Evolutionary conservation across 495 filamentous ascomycete genomes (phyloP).

Genomic region (Staphylotrichum longicolle): DNA sequence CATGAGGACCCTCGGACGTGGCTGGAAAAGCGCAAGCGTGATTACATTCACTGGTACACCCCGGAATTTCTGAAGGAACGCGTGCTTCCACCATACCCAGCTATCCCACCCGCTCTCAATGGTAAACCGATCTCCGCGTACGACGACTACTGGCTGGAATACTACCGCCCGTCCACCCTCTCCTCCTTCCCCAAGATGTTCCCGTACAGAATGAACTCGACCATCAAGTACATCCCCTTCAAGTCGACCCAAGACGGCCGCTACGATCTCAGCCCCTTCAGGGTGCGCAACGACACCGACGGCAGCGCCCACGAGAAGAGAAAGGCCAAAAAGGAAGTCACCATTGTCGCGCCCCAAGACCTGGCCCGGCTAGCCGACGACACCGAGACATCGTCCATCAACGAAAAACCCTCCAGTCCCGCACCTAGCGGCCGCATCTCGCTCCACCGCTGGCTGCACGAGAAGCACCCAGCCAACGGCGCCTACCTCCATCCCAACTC

Average conservation of each 20-base stretch:
- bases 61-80: slow-evolving; percentile 66
- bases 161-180: slow-evolving; percentile 82
- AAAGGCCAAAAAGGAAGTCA: slow-evolving; percentile 58
- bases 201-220: slow-evolving; percentile 84
- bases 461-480: slow-evolving; percentile 21
- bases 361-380: slow-evolving; percentile 32
- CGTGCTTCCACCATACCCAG: slow-evolving; percentile 50
- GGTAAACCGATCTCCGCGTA: slow-evolving; percentile 64
- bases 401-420: slow-evolving; percentile 32
- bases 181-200: slow-evolving; percentile 89
- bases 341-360: slow-evolving; percentile 56
- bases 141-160: slow-evolving; percentile 98
- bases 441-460: slow-evolving; percentile 54
- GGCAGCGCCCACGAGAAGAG: slow-evolving; percentile 50
- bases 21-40: slow-evolving; percentile 60
- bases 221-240: slow-evolving; percentile 73
- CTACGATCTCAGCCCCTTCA: slow-evolving; percentile 81
- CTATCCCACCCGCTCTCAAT: slow-evolving; percentile 39
- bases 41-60: slow-evolving; percentile 83
- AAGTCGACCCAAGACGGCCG: slow-evolving; percentile 64
- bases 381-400: slow-evolving; percentile 41
- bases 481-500: slow-evolving; percentile 6
- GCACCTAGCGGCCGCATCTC: slow-evolving; percentile 33
- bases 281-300: slow-evolving; percentile 58
- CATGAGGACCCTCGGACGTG: slow-evolving; percentile 77